A percentile compares a stretch with the other conserved stretches of the same genome.
These are phyloP conservation scores for Tricholoma furcatifolium DNA, from an alignment of 768 basidiomycete genomes.

Conservation along the genomic window DNA sequence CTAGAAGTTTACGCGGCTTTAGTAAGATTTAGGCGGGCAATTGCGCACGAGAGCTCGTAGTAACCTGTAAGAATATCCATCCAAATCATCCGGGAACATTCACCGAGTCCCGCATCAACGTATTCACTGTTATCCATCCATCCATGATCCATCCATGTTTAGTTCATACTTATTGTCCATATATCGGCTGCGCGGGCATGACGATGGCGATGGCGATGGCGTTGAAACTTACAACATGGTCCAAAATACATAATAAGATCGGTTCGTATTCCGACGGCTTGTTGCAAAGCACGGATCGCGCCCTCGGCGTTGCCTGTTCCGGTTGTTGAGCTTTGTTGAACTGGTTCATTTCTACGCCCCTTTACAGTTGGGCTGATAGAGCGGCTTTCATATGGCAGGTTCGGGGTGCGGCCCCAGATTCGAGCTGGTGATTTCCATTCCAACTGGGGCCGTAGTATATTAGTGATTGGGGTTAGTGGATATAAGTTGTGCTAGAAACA, in stretches of 20 bases:
- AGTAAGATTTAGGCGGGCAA: too few species aligned
- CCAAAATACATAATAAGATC: background rate
- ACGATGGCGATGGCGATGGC: background rate
- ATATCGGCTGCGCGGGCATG: background rate
- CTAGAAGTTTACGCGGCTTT: too few species aligned
- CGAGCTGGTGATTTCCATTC: background rate
- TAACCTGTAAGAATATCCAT: too few species aligned
- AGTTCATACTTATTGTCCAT: too few species aligned
- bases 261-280: background rate
- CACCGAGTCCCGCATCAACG: too few species aligned
- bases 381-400: background rate
- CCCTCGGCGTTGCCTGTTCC: background rate
- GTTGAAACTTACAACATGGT: background rate
- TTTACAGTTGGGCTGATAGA: background rate
- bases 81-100: too few species aligned
- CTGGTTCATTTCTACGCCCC: background rate
- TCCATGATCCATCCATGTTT: too few species aligned
- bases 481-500: too few species aligned
- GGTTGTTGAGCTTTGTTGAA: background rate
- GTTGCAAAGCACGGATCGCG: background rate
- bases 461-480: too few species aligned
- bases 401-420: background rate
- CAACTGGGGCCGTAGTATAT: too few species aligned
- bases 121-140: too few species aligned
- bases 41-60: too few species aligned